Evolutionary conservation across 2,329 filamentous ascomycete species (phyloP).

Genomic region (Simplicillium aogashimaense): DNA sequence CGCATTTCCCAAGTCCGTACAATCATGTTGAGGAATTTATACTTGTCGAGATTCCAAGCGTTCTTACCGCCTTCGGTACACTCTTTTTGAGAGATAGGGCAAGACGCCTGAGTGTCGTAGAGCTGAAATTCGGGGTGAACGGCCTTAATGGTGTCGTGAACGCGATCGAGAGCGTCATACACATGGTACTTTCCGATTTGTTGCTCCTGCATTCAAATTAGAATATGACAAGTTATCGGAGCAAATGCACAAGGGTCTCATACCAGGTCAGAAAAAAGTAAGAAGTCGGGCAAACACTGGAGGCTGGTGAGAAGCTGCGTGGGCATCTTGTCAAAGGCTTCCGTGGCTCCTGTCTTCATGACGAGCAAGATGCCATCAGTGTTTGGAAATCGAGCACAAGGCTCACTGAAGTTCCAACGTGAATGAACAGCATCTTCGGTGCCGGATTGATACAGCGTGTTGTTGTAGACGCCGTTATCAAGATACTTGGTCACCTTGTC

Average conservation of each 20-base stretch:
- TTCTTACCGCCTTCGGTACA: conserved; percentile 22
- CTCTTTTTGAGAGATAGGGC: conserved; percentile 34
- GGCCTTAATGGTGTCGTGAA: conserved; percentile 24
- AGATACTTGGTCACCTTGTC: conserved; percentile 19
- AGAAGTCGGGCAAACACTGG: conserved; percentile 42
- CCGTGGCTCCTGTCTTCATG: conserved; percentile 50
- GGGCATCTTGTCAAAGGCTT: conserved; percentile 42
- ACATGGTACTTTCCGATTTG: conserved; percentile 35
- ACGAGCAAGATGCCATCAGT: conserved; percentile 37
- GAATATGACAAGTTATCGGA: neutral
- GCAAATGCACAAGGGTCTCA: conserved; percentile 6
- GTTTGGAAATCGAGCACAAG: conserved; percentile 31
- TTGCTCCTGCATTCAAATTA: conserved; percentile 26
- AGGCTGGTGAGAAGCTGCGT: conserved; percentile 45
- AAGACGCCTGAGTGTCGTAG: conserved; percentile 33
- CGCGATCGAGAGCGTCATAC: conserved; percentile 29
- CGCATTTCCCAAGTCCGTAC: conserved; percentile 44
- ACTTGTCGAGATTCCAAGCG: conserved; percentile 49
- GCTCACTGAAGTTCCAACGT: conserved; percentile 23
- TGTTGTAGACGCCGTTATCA: conserved; percentile 23
- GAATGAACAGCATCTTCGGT: conserved; percentile 20
- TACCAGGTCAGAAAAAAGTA: conserved; percentile 46
- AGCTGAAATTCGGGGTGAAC: conserved; percentile 33
- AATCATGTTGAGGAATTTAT: conserved; percentile 51
- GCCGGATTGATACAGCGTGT: conserved; percentile 25